A percentile compares a stretch with the other conserved stretches of the same genome.
Conservation (phyloP, 805 yeast genomes). For the Soucietia sequanensis region DNA sequence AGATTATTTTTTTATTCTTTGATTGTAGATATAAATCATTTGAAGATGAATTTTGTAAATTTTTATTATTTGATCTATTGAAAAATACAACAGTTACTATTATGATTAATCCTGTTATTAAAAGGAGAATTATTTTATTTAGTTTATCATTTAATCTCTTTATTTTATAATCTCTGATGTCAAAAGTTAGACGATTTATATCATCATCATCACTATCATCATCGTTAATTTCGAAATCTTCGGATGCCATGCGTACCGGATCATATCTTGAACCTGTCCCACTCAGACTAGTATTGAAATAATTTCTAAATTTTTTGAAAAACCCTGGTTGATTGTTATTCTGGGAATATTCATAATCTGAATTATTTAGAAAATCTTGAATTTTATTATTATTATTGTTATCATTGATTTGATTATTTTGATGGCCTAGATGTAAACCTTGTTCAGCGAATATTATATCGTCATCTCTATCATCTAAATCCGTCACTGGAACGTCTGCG, state of each 20-base stretch:
- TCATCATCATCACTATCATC: conserved; percentile 30
- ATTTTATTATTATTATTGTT: not conserved
- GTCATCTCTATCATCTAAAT: conserved; percentile 48
- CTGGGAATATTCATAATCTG: conserved; percentile 22
- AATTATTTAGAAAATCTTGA: conserved; percentile 15
- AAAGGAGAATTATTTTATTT: conserved; percentile 13
- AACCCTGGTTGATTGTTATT: conserved; percentile 1
- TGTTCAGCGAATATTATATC: conserved; percentile 25
- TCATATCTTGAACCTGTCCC: not conserved
- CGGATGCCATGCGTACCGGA: not conserved
- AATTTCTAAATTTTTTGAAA: conserved; percentile 1
- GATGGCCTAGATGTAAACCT: conserved; percentile 2
- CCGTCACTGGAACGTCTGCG: conserved; percentile 55
- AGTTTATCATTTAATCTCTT: conserved; percentile 21
- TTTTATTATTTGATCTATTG: not conserved
- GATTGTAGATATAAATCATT: not conserved
- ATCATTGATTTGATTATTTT: too few species aligned
- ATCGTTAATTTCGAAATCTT: conserved; percentile 6
- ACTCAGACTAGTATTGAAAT: not conserved
- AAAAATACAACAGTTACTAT: conserved; percentile 5
- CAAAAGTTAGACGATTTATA: conserved; percentile 5
- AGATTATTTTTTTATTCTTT: conserved; percentile 1
- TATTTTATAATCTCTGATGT: conserved; percentile 24
- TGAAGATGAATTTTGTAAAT: not conserved
- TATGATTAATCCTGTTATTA: conserved; percentile 4